Base-by-base conservation (phyloP, 768 basidiomycete genomes). In the Auriscalpium orientale region DNA sequence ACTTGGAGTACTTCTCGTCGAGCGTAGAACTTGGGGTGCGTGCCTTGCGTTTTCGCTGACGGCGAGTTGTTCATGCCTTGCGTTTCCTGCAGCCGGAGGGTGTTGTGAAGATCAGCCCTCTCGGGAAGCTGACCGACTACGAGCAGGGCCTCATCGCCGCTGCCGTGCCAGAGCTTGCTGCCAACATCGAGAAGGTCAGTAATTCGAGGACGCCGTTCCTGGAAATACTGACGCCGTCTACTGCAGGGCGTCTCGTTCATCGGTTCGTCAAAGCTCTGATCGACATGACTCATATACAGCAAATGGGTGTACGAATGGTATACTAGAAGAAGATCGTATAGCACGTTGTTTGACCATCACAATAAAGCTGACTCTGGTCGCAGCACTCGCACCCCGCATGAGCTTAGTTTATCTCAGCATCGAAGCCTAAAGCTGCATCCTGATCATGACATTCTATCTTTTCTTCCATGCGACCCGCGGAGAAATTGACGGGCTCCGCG, bases 1-100 rank as follows among this genome's bases (percentile, higher is more conserved):
- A 86, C 12, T 68, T 95, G 40, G 86, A 87, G 48, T 98, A 84
- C 79, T 98, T 99, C 79, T 91, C 92, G 20, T 82, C 85, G 37
- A 85, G 81, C 49, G 81, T 99, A 56, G 86, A 92, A 72, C 85
- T 99, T 56, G 93, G 95, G 57, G 91, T 93, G 74, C 67, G 34
- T 63, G 53, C n/a, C 35, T 2, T 6, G 34, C 35, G 34, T 37
- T 40, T 40, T 15, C 51, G 51, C 56, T 53, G 22, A 53, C 49
- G 11, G 33, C 43, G 6, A 44, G 10, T 15, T 43, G 28, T 1
- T 33, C 12, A 44, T n/a, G 46, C 21, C 53, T 61, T 33, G 60
- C 46, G 51, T 21, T 35, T 34, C 40, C 11, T 48, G n/a, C 59
- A 95, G 92, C 68, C 80, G 54, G 80, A 82, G 56, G 97, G 95